Base-by-base conservation (phyloP, 176 grass and related monocot genomes). In the Musa itinerans region DNA sequence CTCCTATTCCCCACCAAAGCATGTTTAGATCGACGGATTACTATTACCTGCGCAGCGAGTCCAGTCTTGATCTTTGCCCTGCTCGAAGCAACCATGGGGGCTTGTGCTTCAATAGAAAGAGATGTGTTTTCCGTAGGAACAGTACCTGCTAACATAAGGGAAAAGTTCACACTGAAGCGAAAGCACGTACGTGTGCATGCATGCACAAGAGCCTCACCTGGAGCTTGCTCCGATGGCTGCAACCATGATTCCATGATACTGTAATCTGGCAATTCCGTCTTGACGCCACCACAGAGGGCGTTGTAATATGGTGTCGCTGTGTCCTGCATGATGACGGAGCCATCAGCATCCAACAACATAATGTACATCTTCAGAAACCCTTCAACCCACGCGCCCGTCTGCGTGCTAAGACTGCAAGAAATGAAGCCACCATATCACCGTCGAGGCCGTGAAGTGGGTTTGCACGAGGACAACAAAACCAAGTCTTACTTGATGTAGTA, bases 401-500 rank as follows among this genome's bases (percentile, higher is more conserved):
- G 66, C 24, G 43, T 24, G 54, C 72, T 53, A 53, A 85, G 74
- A 57, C 78, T 85, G 63, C 23, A 76, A 54, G 20, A 48, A 49
- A 16, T 57, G 9, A 59, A 59, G 24, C 3, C 49, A 16, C 65
- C 17, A 59, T 50, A 63, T 65, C 43, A 55, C 2, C 19, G 10
- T 43, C 22, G 12, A 25, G 10, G 26, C 27, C 66, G 16, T 19
- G 24, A 68, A 22, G 12, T 23, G 21, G 26, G 11, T 17, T 53
- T 0, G 20, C 16, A 82, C 2, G 29, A 5, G 16, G 13, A 9
- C n/a, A 19, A 6, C 10, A 77, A 65, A 22, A 13, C 15, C 14
- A 7, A 4, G 11, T 27, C 83, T 63, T 72, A 80, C 83, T 76
- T 73, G 11, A 85, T 78, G 11, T 65, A 85, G 53, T 76, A 76